phyloP scores from a whole-genome alignment of 2,329 filamentous ascomycete genomes.

The Aphanocladium album region DNA sequence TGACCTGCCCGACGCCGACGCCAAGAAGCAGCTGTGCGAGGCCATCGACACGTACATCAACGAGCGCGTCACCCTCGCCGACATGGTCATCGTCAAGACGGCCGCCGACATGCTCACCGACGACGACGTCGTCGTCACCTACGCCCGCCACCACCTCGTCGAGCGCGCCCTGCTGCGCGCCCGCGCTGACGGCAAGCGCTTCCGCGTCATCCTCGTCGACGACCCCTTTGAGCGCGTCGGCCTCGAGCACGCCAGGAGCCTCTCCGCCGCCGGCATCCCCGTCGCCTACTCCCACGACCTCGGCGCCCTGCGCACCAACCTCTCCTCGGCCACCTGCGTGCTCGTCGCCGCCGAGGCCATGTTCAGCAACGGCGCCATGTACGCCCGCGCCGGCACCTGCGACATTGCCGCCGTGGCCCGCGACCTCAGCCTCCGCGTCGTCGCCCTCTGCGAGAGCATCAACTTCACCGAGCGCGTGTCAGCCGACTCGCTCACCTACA shows the following conservation, averaged over 20 bases:
- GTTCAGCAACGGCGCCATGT: constrained; percentile 90
- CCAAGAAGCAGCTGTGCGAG: constrained; percentile 72
- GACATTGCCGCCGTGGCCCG: constrained; percentile 80
- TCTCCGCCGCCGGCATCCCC: constrained; percentile 63
- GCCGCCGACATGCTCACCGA: constrained; percentile 71
- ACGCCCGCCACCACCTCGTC: constrained; percentile 79
- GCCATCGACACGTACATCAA: constrained; percentile 86
- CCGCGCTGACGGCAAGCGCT: constrained; percentile 62
- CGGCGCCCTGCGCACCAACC: constrained; percentile 68
- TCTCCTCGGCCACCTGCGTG: constrained; percentile 64
- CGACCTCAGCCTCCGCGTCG: constrained; percentile 70
- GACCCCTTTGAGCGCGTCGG: constrained; percentile 52
- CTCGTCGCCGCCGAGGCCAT: constrained; percentile 90
- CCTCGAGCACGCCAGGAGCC: constrained; percentile 59
- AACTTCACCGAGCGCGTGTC: constrained; percentile 87
- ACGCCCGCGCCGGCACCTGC: constrained; percentile 81
- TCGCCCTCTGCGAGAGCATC: constrained; percentile 88
- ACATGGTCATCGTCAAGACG: constrained; percentile 75
- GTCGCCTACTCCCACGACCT: constrained; percentile 77
- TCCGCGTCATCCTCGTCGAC: constrained; percentile 82
- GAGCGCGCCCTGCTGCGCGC: constrained; percentile 76
- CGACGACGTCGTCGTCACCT: constrained; percentile 80
- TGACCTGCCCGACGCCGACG: constrained; percentile 72
- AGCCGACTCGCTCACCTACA: constrained; percentile 87
- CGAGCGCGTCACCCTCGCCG: constrained; percentile 82